Evolutionary conservation across 768 basidiomycete genomes (phyloP), one percentile per base, ranked within the genome.

Genomic region (Collybia sp.): DNA sequence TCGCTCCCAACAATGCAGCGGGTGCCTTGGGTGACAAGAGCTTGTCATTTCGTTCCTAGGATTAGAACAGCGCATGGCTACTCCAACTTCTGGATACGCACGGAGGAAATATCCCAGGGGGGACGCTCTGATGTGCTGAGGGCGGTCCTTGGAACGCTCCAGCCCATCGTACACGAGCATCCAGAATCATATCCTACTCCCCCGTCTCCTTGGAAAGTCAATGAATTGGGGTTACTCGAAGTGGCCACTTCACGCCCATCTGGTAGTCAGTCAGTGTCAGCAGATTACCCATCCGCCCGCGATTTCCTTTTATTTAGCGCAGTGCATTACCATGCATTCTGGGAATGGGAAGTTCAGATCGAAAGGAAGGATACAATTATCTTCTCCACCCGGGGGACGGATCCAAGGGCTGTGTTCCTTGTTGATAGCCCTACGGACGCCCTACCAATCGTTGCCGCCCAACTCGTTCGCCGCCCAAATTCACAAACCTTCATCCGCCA

Each of bases 21-120:
- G 12, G 53, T 55, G 6, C 52, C 25, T 34, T 61, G 56, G 58
- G 46, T 54, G 3, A 18, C 62, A 8, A 51, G 43, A 9, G 51
- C 57, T 4, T 61, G 59, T 32, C 62, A 63, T 43, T 63, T 62
- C 45, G 51, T 60, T 13, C 47, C 60, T 12, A 42, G 54, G 35
- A 58, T 63, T 30, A 55, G 56, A 10, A 41, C 46, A 5, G 54
- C 55, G 1, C 40, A 38, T 39, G 62, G 62, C 2, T 32, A 37
- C 30, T 52, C 49, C 15, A 58, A 60, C 46, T 60, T 63, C 40
- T 63, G 62, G 62, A 40, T 63, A 6, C 44, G 53, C 18, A 47
- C 60, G 6, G 53, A 59, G 19, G 41, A 52, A 3, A 44, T 63
- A 2, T 48, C 48, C n/a, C 16, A 12, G n/a, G 37, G 31, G 2